Base-by-base conservation (phyloP, 768 basidiomycete genomes). In the Lactarius pseudohatsudake region DNA sequence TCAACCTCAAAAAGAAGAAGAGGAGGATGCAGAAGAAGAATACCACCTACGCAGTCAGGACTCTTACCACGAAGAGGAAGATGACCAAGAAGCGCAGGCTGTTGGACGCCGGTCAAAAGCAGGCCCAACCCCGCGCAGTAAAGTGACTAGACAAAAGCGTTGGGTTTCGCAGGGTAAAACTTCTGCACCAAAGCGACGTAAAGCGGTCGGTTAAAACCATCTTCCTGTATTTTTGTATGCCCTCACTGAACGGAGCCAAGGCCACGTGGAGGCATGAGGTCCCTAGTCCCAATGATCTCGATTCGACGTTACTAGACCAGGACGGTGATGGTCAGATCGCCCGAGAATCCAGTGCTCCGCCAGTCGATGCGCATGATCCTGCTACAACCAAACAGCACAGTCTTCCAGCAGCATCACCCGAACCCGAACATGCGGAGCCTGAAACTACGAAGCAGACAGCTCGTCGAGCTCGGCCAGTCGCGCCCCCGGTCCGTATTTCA, bases 1-100 rank as follows among this genome's bases (percentile, higher is more conserved):
- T 16, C 66, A 41, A 28, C 62, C 45, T 20, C 59, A 64, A 60
- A 59, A 59, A 43, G 67, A 65, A 16, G 66, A 66, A 13, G 69
- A 70, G 30, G 65, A 59, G 13, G 62, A 56, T 4, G 53, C 10
- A 0, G 59, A 64, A 16, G 64, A n/a, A 16, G 57, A 4, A 30
- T 28, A 50, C 6, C 34, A 4, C 30, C n/a, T 4, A 20, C 59
- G 9, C n/a, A 32, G n/a, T 22, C 54, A 38, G 43, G 55, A n/a
- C 18, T 13, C 59, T 16, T 8, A 36, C 20, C 18, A 3, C 8
- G 45, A 40, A 30, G 43, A 64, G 30, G 62, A 57, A 8, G 57
- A 64, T 2, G 65, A 36, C 1, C 50, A 56, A 16, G 43, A 57
- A 15, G 64, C 61, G 55, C 59, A 34, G 16, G 11, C 30, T 34